Base-by-base conservation (phyloP, 1,284 basidiomycete species). In the Ganoderma sinense region DNA sequence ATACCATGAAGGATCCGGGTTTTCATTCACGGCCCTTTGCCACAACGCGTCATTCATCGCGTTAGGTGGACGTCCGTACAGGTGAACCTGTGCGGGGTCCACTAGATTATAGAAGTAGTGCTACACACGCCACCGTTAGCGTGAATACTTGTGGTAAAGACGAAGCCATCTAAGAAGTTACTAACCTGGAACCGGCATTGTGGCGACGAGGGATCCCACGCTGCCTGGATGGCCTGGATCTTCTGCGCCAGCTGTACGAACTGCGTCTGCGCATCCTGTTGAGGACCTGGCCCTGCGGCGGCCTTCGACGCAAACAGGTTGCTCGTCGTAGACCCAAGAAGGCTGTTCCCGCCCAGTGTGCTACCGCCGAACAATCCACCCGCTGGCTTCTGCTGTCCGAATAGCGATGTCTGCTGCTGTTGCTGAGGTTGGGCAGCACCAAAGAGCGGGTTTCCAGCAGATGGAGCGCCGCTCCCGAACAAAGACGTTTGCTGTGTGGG, bases 51-150 rank as follows among this genome's bases (percentile, higher is more conserved):
- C 94, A 71, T 94, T 93, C 7, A 85, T 88, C 2, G 91, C 92
- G 73, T 92, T 94, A 5, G 84, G 78, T 8, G 95, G 95, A 39
- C 94, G 88, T 6, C 89, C 91, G 75, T 95, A 97, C 67, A 90
- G 77, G 36, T 84, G 84, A 2, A 93, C 87, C 74, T 92, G 88
- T 2, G 84, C 84, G 0, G 94, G 92, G 73, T 94, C 92, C 7
- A 97, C 95, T 4, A 95, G 84, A 76, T 97, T 97, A 80, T 96
- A 96, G 78, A 95, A 97, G 75, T 89, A 91, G 78, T 95, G 88
- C 92, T 94, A 71, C 20, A 64, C 11, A 29, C 2, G 13, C 8
- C n/a, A 56, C 26, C 40, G 14, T 45, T 23, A 62, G 53, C 11
- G 13, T 53, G 40, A 41, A 3, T 14, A 31, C 8, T n/a, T 4